phyloP scores from a whole-genome alignment of 257 asterid species.

The Gardenia jasminoides region DNA sequence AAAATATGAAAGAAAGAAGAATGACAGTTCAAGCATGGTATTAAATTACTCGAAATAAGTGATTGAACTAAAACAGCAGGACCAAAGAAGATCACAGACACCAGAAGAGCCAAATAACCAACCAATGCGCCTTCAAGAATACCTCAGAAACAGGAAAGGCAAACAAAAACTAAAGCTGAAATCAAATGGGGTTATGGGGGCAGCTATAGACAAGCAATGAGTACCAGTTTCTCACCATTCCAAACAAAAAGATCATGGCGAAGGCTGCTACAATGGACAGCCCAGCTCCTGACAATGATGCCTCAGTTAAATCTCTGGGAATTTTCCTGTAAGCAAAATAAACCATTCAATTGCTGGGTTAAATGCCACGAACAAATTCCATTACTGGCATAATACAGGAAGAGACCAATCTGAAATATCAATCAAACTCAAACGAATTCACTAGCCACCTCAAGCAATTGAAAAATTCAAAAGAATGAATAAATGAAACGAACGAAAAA shows the following conservation, averaged over 20 bases:
- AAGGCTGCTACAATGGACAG: conserved; percentile 83
- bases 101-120: neutral
- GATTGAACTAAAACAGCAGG: neutral
- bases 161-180: neutral
- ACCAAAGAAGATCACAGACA: neutral
- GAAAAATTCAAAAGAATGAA: neutral
- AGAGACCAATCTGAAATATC: too few relatives aligned
- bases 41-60: neutral
- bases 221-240: conserved; percentile 65
- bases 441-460: neutral
- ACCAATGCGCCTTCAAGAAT: neutral
- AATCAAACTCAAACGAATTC: too few relatives aligned
- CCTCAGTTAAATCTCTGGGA: conserved; percentile 86
- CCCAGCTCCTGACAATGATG: conserved; percentile 93
- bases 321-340: conserved; percentile 66
- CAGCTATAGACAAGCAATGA: neutral
- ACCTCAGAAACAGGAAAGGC: neutral
- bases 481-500: neutral
- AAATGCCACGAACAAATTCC: neutral
- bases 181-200: neutral
- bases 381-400: too few relatives aligned
- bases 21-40: neutral
- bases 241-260: conserved; percentile 77
- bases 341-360: neutral
- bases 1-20: neutral